A percentile compares a stretch with the other conserved stretches of the same genome.
Conservation (phyloP, 164 flowering plant genomes). For the Vitis cinerea region DNA sequence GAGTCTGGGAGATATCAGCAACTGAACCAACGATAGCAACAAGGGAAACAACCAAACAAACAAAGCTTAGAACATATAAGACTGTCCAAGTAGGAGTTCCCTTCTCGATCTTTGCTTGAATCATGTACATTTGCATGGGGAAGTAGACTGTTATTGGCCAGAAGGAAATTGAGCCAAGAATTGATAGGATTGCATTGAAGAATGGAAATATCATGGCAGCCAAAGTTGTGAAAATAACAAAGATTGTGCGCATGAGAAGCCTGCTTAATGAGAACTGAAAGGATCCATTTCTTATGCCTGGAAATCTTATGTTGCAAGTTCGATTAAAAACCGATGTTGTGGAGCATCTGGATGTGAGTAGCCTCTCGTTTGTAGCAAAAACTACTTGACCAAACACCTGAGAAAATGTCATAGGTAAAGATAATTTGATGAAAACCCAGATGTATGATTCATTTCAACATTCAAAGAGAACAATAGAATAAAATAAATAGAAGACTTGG, state of each 20-base stretch:
- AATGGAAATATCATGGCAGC: constrained; percentile 44
- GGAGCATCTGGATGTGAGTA: constrained; percentile 18
- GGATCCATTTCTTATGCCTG: not conserved
- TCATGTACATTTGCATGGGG: constrained; percentile 35
- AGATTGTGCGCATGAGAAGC: constrained; percentile 26
- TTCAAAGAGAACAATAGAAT: too few relatives aligned
- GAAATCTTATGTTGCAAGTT: constrained; percentile 10
- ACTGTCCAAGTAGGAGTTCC: constrained; percentile 27
- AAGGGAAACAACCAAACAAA: constrained; percentile 22
- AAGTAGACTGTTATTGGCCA: constrained; percentile 43
- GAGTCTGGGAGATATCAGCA: constrained; percentile 22
- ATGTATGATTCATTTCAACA: too few relatives aligned
- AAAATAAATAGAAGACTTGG: too few relatives aligned
- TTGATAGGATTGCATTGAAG: constrained; percentile 42
- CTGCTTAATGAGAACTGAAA: constrained; percentile 21
- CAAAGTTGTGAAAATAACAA: constrained; percentile 27
- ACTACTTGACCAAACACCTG: constrained; percentile 34
- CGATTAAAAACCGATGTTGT: constrained; percentile 9
- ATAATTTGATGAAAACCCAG: too few relatives aligned
- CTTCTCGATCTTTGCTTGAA: constrained; percentile 29
- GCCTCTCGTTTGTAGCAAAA: constrained; percentile 18
- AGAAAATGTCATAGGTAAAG: too few relatives aligned
- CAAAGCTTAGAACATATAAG: constrained; percentile 22
- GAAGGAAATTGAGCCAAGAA: constrained; percentile 35
- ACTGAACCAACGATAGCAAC: constrained; percentile 33